Evolutionary conservation across 176 grass and related monocot species (phyloP), one percentile per base, ranked within the genome.

Genomic region (Oryza rufipogon): DNA sequence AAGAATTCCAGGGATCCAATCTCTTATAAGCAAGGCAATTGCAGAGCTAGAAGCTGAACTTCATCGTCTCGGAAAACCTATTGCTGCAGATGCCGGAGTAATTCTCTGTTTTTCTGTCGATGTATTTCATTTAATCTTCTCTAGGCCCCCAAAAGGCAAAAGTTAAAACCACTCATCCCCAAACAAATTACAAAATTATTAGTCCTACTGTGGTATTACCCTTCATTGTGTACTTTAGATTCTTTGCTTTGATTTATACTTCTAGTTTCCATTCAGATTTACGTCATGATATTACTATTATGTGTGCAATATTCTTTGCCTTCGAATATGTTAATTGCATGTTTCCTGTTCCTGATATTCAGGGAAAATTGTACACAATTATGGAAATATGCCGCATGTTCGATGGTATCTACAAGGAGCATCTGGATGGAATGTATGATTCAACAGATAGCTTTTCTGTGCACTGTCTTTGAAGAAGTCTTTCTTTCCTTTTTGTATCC

Each of bases 371-470:
- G 64, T 97, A 94, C 91, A 86, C 91, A 15, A 94, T 97, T 71
- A 94, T 97, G 91, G 94, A 97, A 84, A 97, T 97, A 88, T 97
- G 91, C 45, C 91, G 94, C 83, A 97, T 94, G 78, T 97, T 97
- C 84, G 91, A 97, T 58, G 71, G 88, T 66, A 94, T 97, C 70
- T 97, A 97, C 87, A 97, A 97, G 76, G 94, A 97, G 54, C 94
- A 97, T 79, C 89, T 97, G 71, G 91, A 97, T 94, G 94, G 94
- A 86, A 85, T 90, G 94, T 97, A 94, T 70, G 89, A 77, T 58
- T 54, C 56, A 77, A 68, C 51, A 80, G 14, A 19, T 17, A 70
- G 71, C 6, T 52, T 63, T 70, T 64, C 17, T 26, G 36, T 70
- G 67, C 68, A 73, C 3, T 47, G 4, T 19, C 63, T 74, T 47